Percentiles rank a stretch among this genome's conserved stretches.
Evolutionary conservation across 2,329 filamentous ascomycete species (phyloP).

Genomic region (Diaporthe velutina): DNA sequence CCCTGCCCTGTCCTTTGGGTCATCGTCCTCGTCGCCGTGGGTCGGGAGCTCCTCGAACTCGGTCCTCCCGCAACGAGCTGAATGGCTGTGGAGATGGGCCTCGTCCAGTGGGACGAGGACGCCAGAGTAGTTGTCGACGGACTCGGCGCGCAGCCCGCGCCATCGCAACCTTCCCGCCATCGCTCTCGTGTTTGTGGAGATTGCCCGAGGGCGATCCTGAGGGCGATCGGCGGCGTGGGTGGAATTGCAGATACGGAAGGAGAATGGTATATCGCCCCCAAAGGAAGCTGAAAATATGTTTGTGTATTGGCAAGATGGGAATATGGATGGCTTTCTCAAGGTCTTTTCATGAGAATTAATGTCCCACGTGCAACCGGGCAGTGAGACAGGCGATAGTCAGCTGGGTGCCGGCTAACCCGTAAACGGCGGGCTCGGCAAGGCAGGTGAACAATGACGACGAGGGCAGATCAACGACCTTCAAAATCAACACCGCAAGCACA

Average conservation of each 20-base stretch:
- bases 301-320: slow-evolving; percentile 6
- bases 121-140: slow-evolving; percentile 63
- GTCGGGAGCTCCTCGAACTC: slow-evolving; percentile 57
- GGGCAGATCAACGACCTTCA: slow-evolving; percentile 3
- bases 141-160: slow-evolving; percentile 52
- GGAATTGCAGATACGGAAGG: background rate
- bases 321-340: background rate
- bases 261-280: background rate
- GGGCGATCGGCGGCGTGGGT: background rate
- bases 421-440: slow-evolving; percentile 18
- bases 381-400: slow-evolving; percentile 28
- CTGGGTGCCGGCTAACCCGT: slow-evolving; percentile 15
- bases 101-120: slow-evolving; percentile 67
- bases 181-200: background rate
- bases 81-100: slow-evolving; percentile 68
- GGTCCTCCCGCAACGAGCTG: slow-evolving; percentile 59
- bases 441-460: background rate
- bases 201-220: background rate
- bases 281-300: background rate
- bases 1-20: slow-evolving; percentile 45
- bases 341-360: background rate
- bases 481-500: background rate
- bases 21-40: slow-evolving; percentile 50
- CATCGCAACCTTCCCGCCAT: slow-evolving; percentile 38
- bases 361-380: slow-evolving; percentile 21